Evolutionary conservation across 139 green algal species (phyloP).

Genomic region (Pycnococcus provasolii): DNA sequence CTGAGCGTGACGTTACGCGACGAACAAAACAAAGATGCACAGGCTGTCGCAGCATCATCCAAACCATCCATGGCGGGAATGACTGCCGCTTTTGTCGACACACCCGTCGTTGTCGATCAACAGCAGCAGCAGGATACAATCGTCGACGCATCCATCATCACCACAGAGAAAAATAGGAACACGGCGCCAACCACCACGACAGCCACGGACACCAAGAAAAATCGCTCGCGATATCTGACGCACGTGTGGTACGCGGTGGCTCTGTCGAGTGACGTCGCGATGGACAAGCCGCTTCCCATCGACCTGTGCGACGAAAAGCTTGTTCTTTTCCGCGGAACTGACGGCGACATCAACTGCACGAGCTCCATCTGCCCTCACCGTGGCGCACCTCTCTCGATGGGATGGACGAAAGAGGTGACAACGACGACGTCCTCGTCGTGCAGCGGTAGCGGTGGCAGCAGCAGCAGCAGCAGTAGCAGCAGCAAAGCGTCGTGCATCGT

Average conservation of each 20-base stretch:
- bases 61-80: too few species aligned
- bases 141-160: too few species aligned
- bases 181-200: too few species aligned
- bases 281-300: conserved; percentile 46
- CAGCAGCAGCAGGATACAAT: too few species aligned
- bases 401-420: background rate
- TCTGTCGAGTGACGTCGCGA: background rate
- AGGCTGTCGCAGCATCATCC: too few species aligned
- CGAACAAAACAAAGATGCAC: too few species aligned
- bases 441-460: conserved; percentile 32
- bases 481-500: conserved; percentile 41
- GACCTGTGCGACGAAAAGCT: conserved; percentile 58
- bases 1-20: too few species aligned
- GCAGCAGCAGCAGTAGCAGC: conserved; percentile 24
- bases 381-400: conserved; percentile 40
- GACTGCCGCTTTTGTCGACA: too few species aligned
- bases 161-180: too few species aligned
- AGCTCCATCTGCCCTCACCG: conserved; percentile 69
- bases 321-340: conserved; percentile 53
- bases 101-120: too few species aligned
- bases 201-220: too few species aligned
- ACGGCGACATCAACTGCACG: conserved; percentile 46
- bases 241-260: conserved; percentile 3
- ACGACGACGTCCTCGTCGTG: background rate
- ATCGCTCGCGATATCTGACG: too few species aligned